phyloP scores from a whole-genome alignment of 2,329 filamentous ascomycete species.

The Pestalotiopsis sp. region DNA sequence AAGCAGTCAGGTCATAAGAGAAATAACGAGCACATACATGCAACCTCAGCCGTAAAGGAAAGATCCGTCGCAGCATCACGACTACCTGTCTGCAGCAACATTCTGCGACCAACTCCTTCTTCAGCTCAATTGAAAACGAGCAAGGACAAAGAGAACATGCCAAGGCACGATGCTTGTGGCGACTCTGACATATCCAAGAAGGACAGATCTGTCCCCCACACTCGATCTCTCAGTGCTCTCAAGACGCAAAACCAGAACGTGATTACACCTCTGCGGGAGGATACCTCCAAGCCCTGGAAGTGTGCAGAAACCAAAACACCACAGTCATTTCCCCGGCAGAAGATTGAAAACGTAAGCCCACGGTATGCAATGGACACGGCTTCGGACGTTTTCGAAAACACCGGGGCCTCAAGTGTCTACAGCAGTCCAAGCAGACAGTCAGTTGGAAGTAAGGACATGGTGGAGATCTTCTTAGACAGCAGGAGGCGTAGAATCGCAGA shows the following conservation, averaged over 20 bases:
- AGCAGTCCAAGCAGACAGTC: conserved; percentile 29
- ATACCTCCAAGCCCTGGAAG: conserved; percentile 20
- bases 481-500: conserved; percentile 45
- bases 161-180: not conserved
- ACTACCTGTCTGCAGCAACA: conserved; percentile 11
- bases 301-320: conserved; percentile 13
- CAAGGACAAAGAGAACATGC: not conserved
- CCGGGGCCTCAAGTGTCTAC: conserved; percentile 19
- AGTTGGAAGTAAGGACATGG: conserved; percentile 53
- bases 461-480: conserved; percentile 56
- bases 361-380: conserved; percentile 16
- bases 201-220: conserved; percentile 16
- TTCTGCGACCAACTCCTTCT: conserved; percentile 20
- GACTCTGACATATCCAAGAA: conserved; percentile 12
- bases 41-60: conserved; percentile 17
- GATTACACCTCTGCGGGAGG: conserved; percentile 16
- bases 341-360: conserved; percentile 29
- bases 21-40: not conserved
- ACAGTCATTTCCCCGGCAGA: conserved; percentile 15
- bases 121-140: conserved; percentile 5
- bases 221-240: conserved; percentile 21
- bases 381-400: conserved; percentile 19
- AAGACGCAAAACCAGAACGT: conserved; percentile 16
- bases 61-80: conserved; percentile 15
- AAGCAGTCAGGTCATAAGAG: not conserved